Conservation (phyloP, 2,329 filamentous ascomycete genomes). For the Botrytis hyacinthi region DNA sequence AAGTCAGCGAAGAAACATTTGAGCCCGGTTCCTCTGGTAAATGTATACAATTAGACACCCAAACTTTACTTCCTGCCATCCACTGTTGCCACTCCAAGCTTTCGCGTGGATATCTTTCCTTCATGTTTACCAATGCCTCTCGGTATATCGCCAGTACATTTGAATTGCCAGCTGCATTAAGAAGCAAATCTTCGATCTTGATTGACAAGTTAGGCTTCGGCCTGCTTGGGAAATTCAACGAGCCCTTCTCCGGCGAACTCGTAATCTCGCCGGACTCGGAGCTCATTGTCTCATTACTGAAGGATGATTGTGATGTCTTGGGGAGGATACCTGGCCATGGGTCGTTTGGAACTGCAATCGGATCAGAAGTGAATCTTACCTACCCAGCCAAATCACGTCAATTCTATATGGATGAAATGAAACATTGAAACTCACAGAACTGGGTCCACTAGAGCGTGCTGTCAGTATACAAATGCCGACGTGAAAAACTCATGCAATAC, state of each 20-base stretch:
- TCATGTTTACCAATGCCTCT: not conserved
- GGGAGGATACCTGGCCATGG: not conserved
- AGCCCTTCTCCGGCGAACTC: not conserved
- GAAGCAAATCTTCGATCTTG: not conserved
- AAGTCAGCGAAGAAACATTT: not conserved
- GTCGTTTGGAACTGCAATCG: not conserved
- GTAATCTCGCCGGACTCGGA: slow-evolving; percentile 12
- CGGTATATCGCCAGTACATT: not conserved
- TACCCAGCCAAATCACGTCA: not conserved
- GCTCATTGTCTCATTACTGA: not conserved
- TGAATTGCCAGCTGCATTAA: slow-evolving; percentile 2
- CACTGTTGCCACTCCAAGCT: slow-evolving; percentile 21
- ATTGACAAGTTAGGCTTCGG: not conserved
- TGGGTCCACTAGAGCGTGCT: not conserved
- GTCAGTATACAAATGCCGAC: not conserved
- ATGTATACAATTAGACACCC: slow-evolving; percentile 22
- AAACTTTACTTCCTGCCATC: slow-evolving; percentile 22
- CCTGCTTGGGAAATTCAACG: not conserved
- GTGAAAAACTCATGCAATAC: not conserved
- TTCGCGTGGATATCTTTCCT: slow-evolving; percentile 16
- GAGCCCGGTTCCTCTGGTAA: no score
- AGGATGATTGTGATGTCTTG: not conserved
- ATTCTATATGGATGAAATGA: not conserved
- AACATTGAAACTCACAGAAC: slow-evolving; percentile 5
- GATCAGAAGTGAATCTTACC: not conserved